These are phyloP conservation scores for Hyphodiscus sp. DNA, from an alignment of 2,329 filamentous ascomycete species.

Conservation along the genomic window DNA sequence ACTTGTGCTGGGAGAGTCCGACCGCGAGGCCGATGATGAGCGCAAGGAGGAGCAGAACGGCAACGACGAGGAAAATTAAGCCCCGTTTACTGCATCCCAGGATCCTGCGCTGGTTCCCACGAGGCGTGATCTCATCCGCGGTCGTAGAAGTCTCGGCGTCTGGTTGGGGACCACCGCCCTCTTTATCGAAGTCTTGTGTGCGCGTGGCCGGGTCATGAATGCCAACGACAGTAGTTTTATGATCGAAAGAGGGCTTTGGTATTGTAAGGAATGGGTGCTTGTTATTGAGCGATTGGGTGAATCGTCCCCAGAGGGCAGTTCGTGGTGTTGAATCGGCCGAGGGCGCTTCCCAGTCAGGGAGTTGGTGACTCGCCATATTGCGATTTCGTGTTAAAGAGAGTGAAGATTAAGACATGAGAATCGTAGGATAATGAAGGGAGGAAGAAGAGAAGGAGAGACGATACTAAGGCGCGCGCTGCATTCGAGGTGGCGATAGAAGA, in stretches of 20 bases:
- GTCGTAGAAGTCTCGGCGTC: neutral
- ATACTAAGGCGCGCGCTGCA: neutral
- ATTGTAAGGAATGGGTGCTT: neutral
- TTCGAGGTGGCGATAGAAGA: neutral
- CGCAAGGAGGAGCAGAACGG: conserved; percentile 21
- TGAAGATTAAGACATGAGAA: neutral
- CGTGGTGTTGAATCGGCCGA: conserved; percentile 7
- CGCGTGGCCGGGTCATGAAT: neutral
- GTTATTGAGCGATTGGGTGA: conserved; percentile 3
- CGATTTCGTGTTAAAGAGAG: neutral
- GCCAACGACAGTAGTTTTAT: neutral
- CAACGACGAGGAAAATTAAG: conserved; percentile 6
- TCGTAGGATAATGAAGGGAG: neutral
- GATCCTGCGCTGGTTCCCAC: conserved; percentile 7
- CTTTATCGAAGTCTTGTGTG: neutral
- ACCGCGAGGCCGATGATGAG: conserved; percentile 31
- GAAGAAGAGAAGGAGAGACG: neutral
- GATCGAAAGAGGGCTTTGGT: neutral
- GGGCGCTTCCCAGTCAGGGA: conserved; percentile 23
- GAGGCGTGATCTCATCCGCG: neutral
- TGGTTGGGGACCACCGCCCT: neutral
- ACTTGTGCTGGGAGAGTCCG: conserved; percentile 24
- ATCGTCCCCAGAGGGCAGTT: conserved; percentile 11
- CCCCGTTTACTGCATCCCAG: conserved; percentile 14
- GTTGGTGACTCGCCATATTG: conserved; percentile 11